phyloP scores from a whole-genome alignment of 2,329 filamentous ascomycete species.

The Botrytis sinoallii region DNA sequence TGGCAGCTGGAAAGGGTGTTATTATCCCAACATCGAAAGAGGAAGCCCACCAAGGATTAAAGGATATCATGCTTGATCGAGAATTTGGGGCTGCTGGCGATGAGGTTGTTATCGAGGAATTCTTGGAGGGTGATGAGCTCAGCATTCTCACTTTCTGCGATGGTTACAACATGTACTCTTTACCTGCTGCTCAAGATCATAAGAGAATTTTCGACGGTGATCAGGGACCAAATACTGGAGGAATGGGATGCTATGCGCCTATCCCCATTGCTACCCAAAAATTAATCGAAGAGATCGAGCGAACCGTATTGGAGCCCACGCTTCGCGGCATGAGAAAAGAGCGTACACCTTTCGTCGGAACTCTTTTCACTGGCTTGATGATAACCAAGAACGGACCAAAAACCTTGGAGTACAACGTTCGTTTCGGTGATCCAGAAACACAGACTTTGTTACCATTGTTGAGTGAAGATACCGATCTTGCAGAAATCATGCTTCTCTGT shows the following conservation, averaged over 20 bases:
- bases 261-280: conserved; percentile 72
- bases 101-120: conserved; percentile 95
- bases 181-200: conserved; percentile 94
- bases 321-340: conserved; percentile 85
- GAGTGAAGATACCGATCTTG: conserved; percentile 75
- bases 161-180: conserved; percentile 75
- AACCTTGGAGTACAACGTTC: conserved; percentile 88
- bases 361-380: conserved; percentile 90
- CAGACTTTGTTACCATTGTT: conserved; percentile 81
- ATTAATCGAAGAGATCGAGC: conserved; percentile 74
- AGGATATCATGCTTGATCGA: conserved; percentile 84
- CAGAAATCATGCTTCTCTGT: conserved; percentile 84
- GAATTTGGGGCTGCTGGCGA: conserved; percentile 84
- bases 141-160: conserved; percentile 91
- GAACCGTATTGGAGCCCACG: conserved; percentile 82
- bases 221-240: conserved; percentile 87
- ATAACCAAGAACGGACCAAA: conserved; percentile 78
- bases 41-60: conserved; percentile 77
- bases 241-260: conserved; percentile 97
- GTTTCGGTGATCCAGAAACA: conserved; percentile 89
- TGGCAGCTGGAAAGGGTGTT: conserved; percentile 94
- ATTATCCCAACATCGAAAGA: conserved; percentile 67
- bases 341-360: conserved; percentile 67
- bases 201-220: conserved; percentile 93
- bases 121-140: conserved; percentile 84